Percentiles rank a stretch among this genome's conserved stretches.
phyloP scores from a whole-genome alignment of 139 green algal genomes.

The Asterochloris erici region DNA sequence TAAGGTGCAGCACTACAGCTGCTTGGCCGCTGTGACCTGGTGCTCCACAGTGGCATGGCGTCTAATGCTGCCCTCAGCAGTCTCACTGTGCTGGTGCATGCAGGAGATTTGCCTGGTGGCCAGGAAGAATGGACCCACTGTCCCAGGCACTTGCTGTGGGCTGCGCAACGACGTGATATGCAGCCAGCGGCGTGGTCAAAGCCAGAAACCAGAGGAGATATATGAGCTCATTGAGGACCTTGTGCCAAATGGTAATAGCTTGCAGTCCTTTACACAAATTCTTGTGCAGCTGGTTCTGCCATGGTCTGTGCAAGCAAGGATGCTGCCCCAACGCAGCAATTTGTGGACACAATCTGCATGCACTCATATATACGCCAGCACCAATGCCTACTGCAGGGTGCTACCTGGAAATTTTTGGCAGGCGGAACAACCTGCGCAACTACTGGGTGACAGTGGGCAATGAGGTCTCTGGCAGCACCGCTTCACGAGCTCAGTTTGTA shows the following conservation, averaged over 20 bases:
- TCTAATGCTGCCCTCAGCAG: neutral
- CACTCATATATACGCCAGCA: neutral
- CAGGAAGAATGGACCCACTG: constrained; percentile 48
- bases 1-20: constrained; percentile 56
- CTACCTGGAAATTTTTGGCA: constrained; percentile 93
- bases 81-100: neutral
- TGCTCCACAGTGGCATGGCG: neutral
- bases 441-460: constrained; percentile 93
- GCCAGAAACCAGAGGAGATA: constrained; percentile 96
- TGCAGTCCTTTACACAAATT: too few species aligned
- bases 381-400: constrained; percentile 31
- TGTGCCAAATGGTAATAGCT: constrained; percentile 65
- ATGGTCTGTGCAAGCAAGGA: too few species aligned
- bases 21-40: constrained; percentile 17
- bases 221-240: constrained; percentile 91
- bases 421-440: constrained; percentile 92
- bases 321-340: too few species aligned
- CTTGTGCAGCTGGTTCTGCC: too few species aligned
- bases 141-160: constrained; percentile 21
- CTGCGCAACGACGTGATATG: constrained; percentile 84
- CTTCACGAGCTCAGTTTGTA: constrained; percentile 23
- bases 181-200: constrained; percentile 83
- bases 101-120: constrained; percentile 77
- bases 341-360: too few species aligned
- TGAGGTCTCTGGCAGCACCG: constrained; percentile 75